Evolutionary conservation across 1,139 yeast genomes (phyloP), one percentile per base, ranked within the genome.

Genomic region (Geotrichum phurueaensis): DNA sequence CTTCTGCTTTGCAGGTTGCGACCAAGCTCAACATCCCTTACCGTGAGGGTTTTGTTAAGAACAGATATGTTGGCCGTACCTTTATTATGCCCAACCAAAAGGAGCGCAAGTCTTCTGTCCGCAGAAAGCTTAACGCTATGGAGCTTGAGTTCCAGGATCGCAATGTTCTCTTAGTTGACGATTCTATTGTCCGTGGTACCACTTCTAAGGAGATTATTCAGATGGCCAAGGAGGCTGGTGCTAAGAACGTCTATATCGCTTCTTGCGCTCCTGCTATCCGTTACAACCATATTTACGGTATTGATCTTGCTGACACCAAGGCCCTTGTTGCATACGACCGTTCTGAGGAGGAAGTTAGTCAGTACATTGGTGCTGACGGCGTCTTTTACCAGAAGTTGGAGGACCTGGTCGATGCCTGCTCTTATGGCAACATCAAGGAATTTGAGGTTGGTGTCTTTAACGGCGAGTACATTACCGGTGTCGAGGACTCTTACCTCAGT

Each of bases 181-280:
- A 94, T 75, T 91, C 97, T 39, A 92, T 94, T 68, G 99, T 94
- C 23, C 85, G 99, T 74, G 99, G 99, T 65, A 94, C 99, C 43
- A 94, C 99, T 1, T 91, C 97, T 6, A 88, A 85, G 74, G 99
- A 94, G 76, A 94, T 94, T 68, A 96, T 95, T 36, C 89, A 86
- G 68, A 94, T 94, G 99, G 99, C 99, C 15, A 84, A 89, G 69
- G 99, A 94, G 75, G 97, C 98, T 3, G 99, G 99, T 60, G 99
- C 99, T 51, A 85, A 83, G 64, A 86, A 85, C 67, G 99, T 94
- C 20, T 94, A 84, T 73, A 88, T 95, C 75, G 99, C 99, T 0
- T 89, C 96, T 23, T 95, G 98, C 72, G 96, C 99, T 29, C 99
- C 99, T 45, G 96, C 97, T 33, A 94, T 94, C 71, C 84, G 99